Evolutionary conservation across 257 asterid species (phyloP), one percentile per base, ranked within the genome.

Genomic region (Solanum pennellii): DNA sequence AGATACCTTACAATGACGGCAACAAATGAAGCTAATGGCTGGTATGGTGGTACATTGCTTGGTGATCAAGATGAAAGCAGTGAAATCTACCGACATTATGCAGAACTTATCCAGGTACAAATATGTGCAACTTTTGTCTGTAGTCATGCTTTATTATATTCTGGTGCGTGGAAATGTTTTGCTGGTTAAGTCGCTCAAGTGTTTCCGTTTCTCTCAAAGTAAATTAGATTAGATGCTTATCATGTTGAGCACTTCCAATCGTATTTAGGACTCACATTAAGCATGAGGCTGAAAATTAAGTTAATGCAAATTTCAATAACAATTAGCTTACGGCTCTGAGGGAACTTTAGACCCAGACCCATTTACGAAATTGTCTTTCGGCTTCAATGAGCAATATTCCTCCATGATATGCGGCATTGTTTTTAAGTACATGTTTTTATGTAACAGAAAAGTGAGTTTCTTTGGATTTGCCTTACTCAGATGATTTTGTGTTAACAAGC

Each of bases 31-130:
- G 89, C 97, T 65, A 95, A 94, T 90, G 99, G 99, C 86, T 97
- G 99, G 99, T 97, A 93, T 86, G 99, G 99, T 5, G 99, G 99
- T 73, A 92, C 97, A 11, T 89, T 97, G 89, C 93, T 97, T 83
- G 99, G 98, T 25, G 99, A 95, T 91, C 98, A 92, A 92, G 98
- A 96, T 71, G 99, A 96, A 88, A 92, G 45, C 93, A 95, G 98
- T 68, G 95, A 91, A 85, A 93, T 95, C 89, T 97, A 92, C 91
- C 94, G 88, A 89, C 99, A 96, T 89, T 97, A 97, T 90, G 98
- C 99, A 47, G 94, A 93, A 92, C 98, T 97, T 85, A 93, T 94
- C 90, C 98, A 97, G 97, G 99, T 97, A 90, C 41, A 37, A 39
- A 79, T 62, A 20, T 52, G 37, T 72, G 18, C 85, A 29, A 37